Conservation (phyloP, 768 basidiomycete species). For the Boletus rubescentipes region DNA sequence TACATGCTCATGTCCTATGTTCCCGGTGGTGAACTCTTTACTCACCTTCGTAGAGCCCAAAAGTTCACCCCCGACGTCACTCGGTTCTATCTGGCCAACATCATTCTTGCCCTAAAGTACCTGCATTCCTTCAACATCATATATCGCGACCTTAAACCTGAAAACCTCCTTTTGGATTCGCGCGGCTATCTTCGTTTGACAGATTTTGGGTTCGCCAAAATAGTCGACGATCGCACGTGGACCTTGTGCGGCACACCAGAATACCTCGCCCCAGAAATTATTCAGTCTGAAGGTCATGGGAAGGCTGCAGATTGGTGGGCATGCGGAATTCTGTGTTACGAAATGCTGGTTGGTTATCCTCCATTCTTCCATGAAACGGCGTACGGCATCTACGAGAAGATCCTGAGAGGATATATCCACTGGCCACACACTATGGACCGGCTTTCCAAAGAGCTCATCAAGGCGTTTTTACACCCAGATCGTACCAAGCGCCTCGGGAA, state of each 20-base stretch:
- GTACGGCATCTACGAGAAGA: conserved; percentile 98
- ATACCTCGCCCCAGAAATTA: conserved; percentile 98
- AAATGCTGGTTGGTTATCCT: conserved; percentile 98
- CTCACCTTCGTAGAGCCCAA: conserved; percentile 90
- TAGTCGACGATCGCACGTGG: conserved; percentile 97
- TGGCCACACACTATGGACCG: conserved; percentile 93
- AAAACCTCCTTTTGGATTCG: conserved; percentile 94
- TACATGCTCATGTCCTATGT: conserved; percentile 98
- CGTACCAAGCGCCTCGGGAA: conserved; percentile 91
- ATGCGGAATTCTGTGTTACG: conserved; percentile 93
- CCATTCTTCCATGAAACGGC: conserved; percentile 99
- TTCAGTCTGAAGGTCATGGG: conserved; percentile 95
- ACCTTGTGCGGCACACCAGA: conserved; percentile 96
- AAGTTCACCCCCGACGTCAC: conserved; percentile 97
- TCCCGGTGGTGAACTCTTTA: conserved; percentile 97
- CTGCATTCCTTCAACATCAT: conserved; percentile 96
- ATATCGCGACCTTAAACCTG: conserved; percentile 97
- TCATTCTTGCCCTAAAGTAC: conserved; percentile 92
- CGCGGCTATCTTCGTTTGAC: conserved; percentile 93
- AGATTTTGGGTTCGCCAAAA: conserved; percentile 98
- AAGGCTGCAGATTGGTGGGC: conserved; percentile 99
- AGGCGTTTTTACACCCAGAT: conserved; percentile 88
- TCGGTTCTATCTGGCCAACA: conserved; percentile 95
- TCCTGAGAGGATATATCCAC: conserved; percentile 80
- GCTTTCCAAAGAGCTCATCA: conserved; percentile 85